Evolutionary conservation across 2,329 filamentous ascomycete genomes (phyloP), one percentile per base, ranked within the genome.

Genomic region (Lojkania enalia): DNA sequence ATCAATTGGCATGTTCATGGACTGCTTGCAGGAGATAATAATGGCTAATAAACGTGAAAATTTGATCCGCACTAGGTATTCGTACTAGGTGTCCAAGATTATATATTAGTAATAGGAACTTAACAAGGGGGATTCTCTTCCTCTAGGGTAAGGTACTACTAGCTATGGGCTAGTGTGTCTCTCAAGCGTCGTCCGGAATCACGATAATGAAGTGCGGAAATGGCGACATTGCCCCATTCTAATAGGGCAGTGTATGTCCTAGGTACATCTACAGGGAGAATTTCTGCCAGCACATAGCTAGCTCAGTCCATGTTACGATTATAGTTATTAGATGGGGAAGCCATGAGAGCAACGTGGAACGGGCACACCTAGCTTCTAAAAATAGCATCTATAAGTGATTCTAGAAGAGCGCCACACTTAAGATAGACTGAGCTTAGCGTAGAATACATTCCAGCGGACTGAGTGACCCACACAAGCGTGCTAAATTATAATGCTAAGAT

Each of bases 391-490:
- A n/a, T n/a, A n/a, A n/a, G n/a, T n/a, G n/a, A n/a, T n/a, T n/a
- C n/a, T n/a, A n/a, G n/a, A n/a, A n/a, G n/a, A n/a, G n/a, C n/a
- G n/a, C n/a, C n/a, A n/a, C n/a, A n/a, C n/a, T n/a, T n/a, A n/a
- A n/a, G n/a, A n/a, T n/a, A n/a, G n/a, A n/a, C n/a, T n/a, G n/a
- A n/a, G n/a, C n/a, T n/a, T 20, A 37, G 35, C 14, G 15, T 12
- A 5, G 15, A 20, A 4, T 21, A 20, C 7, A 4, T 14, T 38
- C 15, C 35, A 20, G 35, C n/a, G n/a, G 16, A 15, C 15, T 7
- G 21, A n/a, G n/a, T 16, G n/a, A 30, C 19, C 21, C 25, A 35
- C 16, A 20, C 23, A 29, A 42, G 39, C 39, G 30, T 31, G 39
- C 25, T 42, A 35, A 35, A 23, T 35, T 6, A 4, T n/a, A 7